Base-by-base conservation (phyloP, 208 protist species). In the Crithidia sp. region DNA sequence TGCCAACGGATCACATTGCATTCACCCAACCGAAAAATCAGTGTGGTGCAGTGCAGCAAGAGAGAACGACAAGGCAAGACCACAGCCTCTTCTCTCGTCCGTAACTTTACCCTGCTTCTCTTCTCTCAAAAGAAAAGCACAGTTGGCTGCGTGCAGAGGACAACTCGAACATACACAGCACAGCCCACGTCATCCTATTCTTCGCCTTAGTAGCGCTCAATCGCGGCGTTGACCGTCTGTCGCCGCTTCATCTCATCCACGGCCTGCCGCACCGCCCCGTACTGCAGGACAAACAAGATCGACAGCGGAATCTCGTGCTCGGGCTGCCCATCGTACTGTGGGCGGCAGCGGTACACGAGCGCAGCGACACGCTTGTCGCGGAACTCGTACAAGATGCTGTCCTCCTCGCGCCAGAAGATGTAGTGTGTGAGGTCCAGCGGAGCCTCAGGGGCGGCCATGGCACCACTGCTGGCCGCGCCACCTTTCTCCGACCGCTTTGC, bases 351-450 rank as follows among this genome's bases (percentile, higher is more conserved):
- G 76, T 97, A 95, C 8, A 86, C 89, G n/a, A 86, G 67, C 2
- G 86, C 80, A 14, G 93, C 90, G 36, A 97, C 84, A n/a, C 89
- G 87, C 69, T 84, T 89, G 69, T 97, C 93, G 61, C 93, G 85
- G 72, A 87, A 88, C 7, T 83, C 76, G 57, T 89, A 97, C 12
- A 97, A 57, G 28, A 95, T 73, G 50, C 73, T 71, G 47, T 94
- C 93, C 79, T 97, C 90, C 79, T 95, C 86, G n/a, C 90, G 83
- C 91, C 93, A 97, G 66, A 97, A 97, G 61, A 93, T 76, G 70
- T 91, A 95, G 52, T 85, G 69, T 14, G 56, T 72, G 17, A 94
- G 76, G 65, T 92, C 88, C 4, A 86, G 70, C n/a, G 82, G 76
- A 28, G 72, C 62, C 36, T 82, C 74, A 16, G 70, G 67, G 16